Evolutionary conservation across 1,284 basidiomycete species (phyloP).

Genomic region (Sporisorium exsertum): DNA sequence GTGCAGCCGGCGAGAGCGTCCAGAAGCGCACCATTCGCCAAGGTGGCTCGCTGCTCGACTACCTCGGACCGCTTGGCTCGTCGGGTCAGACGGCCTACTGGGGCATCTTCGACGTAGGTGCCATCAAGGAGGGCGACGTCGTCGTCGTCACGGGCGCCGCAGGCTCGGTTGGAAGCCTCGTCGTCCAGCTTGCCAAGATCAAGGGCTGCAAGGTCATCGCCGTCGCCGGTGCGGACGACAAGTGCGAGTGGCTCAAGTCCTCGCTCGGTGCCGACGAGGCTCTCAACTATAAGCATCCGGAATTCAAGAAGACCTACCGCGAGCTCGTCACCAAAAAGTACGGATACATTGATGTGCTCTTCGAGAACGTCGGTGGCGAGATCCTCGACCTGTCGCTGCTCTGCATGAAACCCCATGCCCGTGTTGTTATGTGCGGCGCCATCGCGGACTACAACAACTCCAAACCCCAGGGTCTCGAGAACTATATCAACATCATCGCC

Average conservation of each 20-base stretch:
- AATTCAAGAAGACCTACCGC: slow-evolving; percentile 76
- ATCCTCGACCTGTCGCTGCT: slow-evolving; percentile 51
- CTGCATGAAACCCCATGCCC: slow-evolving; percentile 79
- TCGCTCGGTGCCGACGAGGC: slow-evolving; percentile 84
- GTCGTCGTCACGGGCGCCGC: slow-evolving; percentile 63
- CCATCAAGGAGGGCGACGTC: slow-evolving; percentile 54
- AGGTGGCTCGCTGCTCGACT: slow-evolving; percentile 56
- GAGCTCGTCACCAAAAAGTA: slow-evolving; percentile 72
- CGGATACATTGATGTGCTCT: slow-evolving; percentile 56
- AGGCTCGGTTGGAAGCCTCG: slow-evolving; percentile 68
- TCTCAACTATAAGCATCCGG: slow-evolving; percentile 83
- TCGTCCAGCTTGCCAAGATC: slow-evolving; percentile 74
- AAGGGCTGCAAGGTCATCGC: slow-evolving; percentile 79
- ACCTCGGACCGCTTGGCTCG: slow-evolving; percentile 68
- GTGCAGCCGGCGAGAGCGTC: slow-evolving; percentile 38
- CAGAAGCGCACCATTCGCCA: slow-evolving; percentile 40
- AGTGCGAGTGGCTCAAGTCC: slow-evolving; percentile 83
- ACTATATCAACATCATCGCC: slow-evolving; percentile 75
- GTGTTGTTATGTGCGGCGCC: slow-evolving; percentile 81
- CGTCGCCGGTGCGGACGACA: slow-evolving; percentile 82
- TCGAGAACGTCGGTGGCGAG: slow-evolving; percentile 58
- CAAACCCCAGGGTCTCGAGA: slow-evolving; percentile 68
- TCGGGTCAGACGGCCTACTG: slow-evolving; percentile 70
- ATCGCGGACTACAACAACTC: slow-evolving; percentile 73
- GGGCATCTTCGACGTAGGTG: slow-evolving; percentile 56